Evolutionary conservation across 2,329 filamentous ascomycete genomes (phyloP), one percentile per base, ranked within the genome.

Genomic region (Nigrospora oryzae): DNA sequence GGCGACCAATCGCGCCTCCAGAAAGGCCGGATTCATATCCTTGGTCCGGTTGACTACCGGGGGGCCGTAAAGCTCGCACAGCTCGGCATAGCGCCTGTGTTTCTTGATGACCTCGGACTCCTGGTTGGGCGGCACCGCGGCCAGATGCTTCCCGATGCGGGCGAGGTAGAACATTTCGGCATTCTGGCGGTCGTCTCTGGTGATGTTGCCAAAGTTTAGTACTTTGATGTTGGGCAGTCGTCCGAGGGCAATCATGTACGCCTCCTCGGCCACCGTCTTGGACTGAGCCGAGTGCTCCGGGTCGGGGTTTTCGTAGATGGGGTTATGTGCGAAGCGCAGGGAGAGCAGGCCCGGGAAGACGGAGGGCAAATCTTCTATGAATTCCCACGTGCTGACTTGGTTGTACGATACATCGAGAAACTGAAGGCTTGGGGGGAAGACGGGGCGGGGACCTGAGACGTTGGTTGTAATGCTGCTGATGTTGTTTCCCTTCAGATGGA

Each of bases 81-180:
- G 70, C 49, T 82, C 82, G 0, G 61, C 56, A 60, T 86, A 97
- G 5, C 89, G 75, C 8, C 81, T 83, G 62, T 97, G 89, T 4
- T 68, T 64, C 0, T 61, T 64, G 3, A 86, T 60, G 0, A 95
- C 74, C 1, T 67, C 65, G 1, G 63, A 64, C 51, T 83, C 75
- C 2, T 69, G 63, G 3, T 62, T 63, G 45, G 78, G 72, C 0
- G 79, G 68, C 0, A 79, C 75, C 4, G 73, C 67, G 1, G 81
- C 75, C 35, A 96, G 70, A 59, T 93, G 86, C 50, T 81, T 82
- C 11, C 78, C 86, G 46, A 96, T 93, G 44, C 86, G 78, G 1
- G 84, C 87, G 11, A 97, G 78, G 62, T 98, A 98, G 62, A 95
- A 98, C 57, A 91, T 83, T 55, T 97, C 93, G 5, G 89, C 89